Evolutionary conservation across 2,329 filamentous ascomycete genomes (phyloP), one percentile per base, ranked within the genome.

Genomic region (Cryphonectria nitschkei): DNA sequence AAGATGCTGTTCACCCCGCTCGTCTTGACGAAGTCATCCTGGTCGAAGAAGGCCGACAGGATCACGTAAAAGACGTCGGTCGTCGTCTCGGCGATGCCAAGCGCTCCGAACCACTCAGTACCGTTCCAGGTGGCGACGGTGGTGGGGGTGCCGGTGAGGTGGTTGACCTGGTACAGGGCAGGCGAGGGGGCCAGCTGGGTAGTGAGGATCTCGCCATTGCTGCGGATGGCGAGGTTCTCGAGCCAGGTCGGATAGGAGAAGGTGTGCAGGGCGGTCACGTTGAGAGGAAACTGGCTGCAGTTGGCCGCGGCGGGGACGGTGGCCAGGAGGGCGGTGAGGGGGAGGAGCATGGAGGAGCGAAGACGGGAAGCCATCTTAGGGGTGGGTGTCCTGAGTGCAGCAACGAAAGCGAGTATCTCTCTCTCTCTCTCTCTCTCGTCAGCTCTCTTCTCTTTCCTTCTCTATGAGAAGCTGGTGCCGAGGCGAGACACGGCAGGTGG

Each of bases 201-300:
- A 9, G 69, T 68, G 58, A 70, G 65, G 46, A 74, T 61, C 65
- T 72, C 71, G 54, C 69, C 69, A 37, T 65, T 71, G 54, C 60
- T 62, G 46, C 69, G 69, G 46, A 70, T 43, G 9, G 69, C 69
- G 43, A 70, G 69, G 50, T 70, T 70, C 19, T 70, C 69, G 9
- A 70, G 61, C 69, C 69, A 70, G 1, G 65, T 58, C 4, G 69
- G 65, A 22, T 70, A 39, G 11, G 29, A 34, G 37, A 70, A 70
- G 43, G 39, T 62, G 34, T 70, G 63, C 39, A 70, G 68, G 29
- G 58, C 64, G n/a, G 63, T 52, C n/a, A 67, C 63, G 3, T 52
- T 41, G 29, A 70, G 54, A 19, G 64, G 58, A 43, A 34, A 50
- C 54, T 61, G n/a, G 58, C 7, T 62, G 67, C 34, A 50, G 29